Evolutionary conservation across 306 rosid genomes (phyloP), one percentile per base, ranked within the genome.

Genomic region (Castanea sativa): DNA sequence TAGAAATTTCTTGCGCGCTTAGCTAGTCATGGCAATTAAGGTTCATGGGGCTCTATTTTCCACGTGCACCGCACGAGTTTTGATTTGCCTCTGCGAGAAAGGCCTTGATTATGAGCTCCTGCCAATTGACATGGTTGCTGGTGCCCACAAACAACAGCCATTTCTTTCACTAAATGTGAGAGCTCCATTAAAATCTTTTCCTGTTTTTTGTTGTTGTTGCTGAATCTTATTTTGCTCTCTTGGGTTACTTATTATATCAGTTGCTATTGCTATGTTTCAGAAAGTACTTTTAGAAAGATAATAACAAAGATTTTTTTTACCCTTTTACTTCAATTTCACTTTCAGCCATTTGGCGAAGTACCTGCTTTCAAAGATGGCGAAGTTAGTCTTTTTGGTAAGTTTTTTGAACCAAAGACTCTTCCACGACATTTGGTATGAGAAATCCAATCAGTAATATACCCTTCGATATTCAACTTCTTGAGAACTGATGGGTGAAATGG

Each of bases 51-150:
- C 53, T 45, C 58, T 73, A 13, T 0, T 7, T 11, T 78, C 82
- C 73, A 74, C 79, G 4, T 68, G 81, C 78, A 77, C 85, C 0
- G 81, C 85, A 0, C 80, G 69, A 1, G 80, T 73, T 69, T 58
- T 74, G 82, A 79, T 78, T 15, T 78, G 77, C 71, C 81, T 76
- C 51, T 41, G 6, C n/a, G 81, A 82, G 69, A 82, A 77, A 63
- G 85, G 78, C 41, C 77, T 73, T 38, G 33, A 18, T 1, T 67
- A 56, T 32, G 57, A 73, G 79, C 82, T 82, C 53, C 33, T 57
- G 23, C 59, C 20, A 0, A 12, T 58, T 27, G 73, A 83, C 64
- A 43, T 74, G 32, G 38, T 38, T 14, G 33, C 69, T 1, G 68
- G 29, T 6, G 70, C 51, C 25, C 77, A 69, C 72, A 83, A 74